Base-by-base conservation (phyloP, 176 grass and related monocot genomes). In the Musa troglodytarum region DNA sequence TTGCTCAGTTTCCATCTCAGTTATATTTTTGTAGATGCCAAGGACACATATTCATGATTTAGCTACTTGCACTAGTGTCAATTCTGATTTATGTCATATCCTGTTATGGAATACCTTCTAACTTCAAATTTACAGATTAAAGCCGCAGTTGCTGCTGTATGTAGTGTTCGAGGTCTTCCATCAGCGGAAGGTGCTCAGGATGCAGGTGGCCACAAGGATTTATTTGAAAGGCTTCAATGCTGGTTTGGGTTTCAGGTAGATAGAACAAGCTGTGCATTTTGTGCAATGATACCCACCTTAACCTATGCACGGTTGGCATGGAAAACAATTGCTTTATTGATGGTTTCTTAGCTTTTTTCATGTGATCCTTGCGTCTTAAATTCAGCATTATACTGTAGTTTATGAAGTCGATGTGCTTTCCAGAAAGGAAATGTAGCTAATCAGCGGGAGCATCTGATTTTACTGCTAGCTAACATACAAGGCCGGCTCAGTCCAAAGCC, bases 211-310 rank as follows among this genome's bases (percentile, higher is more conserved):
- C 15, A 74, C 65, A 77, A 74, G 54, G 94, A 97, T 81, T 75
- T 97, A 74, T 17, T 93, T 76, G 82, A 89, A 80, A 93, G 94
- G 94, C 84, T 97, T 57, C 88, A 90, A 82, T 85, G 86, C 81
- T 97, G 85, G 93, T 97, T 97, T 76, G 88, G 90, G 19, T 97
- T 97, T 76, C 93, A 97, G 93, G 93, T 97, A 83, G 29, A 73
- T 50, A 43, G 34, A 43, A 43, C 6, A 43, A 43, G 29, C 34
- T 43, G 6, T 43, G 34, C 4, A 43, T 43, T 71, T 50, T 52
- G 20, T 50, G 29, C 43, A 21, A 43, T 6, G 34, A 43, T 43
- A 43, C 34, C 3, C 34, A 43, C 34, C 34, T 43, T 43, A 43
- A 43, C 34, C 34, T 43, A 43, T 43, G 4, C 34, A 43, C 34